These are phyloP conservation scores for Pinus albicaulis DNA, from an alignment of 75 land plant genomes.

Conservation along the genomic window DNA sequence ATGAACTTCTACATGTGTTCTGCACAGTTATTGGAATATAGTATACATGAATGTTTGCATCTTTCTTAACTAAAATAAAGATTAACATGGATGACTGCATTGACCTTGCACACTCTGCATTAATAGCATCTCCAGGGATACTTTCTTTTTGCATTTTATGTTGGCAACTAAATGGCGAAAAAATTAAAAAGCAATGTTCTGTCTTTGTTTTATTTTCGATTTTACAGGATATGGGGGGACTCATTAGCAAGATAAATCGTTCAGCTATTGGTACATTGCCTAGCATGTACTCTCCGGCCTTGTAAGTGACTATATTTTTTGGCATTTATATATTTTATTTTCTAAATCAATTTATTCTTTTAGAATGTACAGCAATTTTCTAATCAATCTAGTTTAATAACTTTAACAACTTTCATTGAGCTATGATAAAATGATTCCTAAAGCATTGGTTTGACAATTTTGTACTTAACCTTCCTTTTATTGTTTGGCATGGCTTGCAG, in stretches of 20 bases:
- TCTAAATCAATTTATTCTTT: no score
- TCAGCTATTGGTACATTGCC: constrained; percentile 95
- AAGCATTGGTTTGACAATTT: neutral
- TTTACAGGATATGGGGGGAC: constrained; percentile 96
- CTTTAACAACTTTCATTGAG: no score
- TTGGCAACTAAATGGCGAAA: neutral
- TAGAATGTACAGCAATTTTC: no score
- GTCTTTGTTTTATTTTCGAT: neutral
- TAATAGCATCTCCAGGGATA: no score
- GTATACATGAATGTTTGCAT: no score
- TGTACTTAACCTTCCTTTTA: neutral
- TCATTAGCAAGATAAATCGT: constrained; percentile 94
- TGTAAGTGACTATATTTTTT: constrained; percentile 59
- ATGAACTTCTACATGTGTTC: no score
- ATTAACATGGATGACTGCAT: neutral
- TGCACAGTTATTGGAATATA: no score
- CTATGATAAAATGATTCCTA: no score
- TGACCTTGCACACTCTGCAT: neutral
- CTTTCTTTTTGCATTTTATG: no score
- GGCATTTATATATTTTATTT: neutral
- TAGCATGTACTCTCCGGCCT: constrained; percentile 73
- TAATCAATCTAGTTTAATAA: no score
- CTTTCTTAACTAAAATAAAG: no score
- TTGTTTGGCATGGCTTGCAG: constrained; percentile 30
- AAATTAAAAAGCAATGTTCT: neutral